These are phyloP conservation scores for Russula sp. DNA, from an alignment of 768 basidiomycete genomes.

Conservation along the genomic window DNA sequence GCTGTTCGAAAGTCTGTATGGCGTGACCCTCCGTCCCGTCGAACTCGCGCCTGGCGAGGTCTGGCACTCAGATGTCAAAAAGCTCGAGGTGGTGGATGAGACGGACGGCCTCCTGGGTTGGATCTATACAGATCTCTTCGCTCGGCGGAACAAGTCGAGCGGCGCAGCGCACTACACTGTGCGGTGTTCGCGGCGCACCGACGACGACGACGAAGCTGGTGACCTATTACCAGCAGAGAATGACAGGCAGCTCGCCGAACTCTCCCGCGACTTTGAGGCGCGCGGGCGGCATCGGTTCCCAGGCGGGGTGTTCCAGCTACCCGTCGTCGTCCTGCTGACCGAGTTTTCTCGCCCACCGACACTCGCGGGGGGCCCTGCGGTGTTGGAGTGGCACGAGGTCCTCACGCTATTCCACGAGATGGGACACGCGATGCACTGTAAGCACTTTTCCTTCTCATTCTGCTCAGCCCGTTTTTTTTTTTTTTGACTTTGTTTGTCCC, in stretches of 20 bases:
- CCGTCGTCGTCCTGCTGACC: slow-evolving; percentile 85
- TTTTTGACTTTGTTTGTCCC: background rate
- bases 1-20: slow-evolving; percentile 82
- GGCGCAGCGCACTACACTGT: slow-evolving; percentile 98
- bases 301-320: slow-evolving; percentile 76
- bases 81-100: slow-evolving; percentile 91
- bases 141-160: slow-evolving; percentile 74
- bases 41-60: slow-evolving; percentile 69
- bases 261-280: slow-evolving; percentile 59
- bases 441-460: slow-evolving; percentile 33
- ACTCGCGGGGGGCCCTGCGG: slow-evolving; percentile 54
- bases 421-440: slow-evolving; percentile 99
- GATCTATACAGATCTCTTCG: slow-evolving; percentile 92
- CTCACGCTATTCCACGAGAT: slow-evolving; percentile 96
- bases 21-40: slow-evolving; percentile 72
- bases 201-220: slow-evolving; percentile 76
- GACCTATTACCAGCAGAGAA: slow-evolving; percentile 46
- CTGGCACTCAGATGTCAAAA: slow-evolving; percentile 85
- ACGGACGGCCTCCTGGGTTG: slow-evolving; percentile 81
- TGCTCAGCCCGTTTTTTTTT: background rate
- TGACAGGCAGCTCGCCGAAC: slow-evolving; percentile 30
- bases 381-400: slow-evolving; percentile 89
- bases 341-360: slow-evolving; percentile 67
- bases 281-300: slow-evolving; percentile 54
- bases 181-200: slow-evolving; percentile 85